Evolutionary conservation across 1,284 basidiomycete species (phyloP), one percentile per base, ranked within the genome.

Genomic region (Moniliophthora roreri): DNA sequence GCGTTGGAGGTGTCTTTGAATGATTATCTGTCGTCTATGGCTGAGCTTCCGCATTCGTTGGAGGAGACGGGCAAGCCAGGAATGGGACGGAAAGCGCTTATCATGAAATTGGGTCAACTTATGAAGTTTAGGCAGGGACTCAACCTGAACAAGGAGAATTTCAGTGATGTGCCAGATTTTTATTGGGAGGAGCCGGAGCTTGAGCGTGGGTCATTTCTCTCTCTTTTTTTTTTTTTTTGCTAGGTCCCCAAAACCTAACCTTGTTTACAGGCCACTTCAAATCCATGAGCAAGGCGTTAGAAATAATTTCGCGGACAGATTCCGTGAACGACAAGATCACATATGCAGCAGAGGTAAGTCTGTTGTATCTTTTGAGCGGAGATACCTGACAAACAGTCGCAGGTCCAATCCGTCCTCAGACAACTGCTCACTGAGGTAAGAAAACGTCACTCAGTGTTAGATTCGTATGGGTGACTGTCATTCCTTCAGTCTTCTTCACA

Each of bases 101-200:
- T 95, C 57, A 89, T 89, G 72, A 95, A 94, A 71, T 78, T 95
- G 2, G 93, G 93, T 9, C 84, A 91, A 65, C 75, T 96, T 52
- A 84, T 96, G 80, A 89, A 87, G 62, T 90, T 95, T 63, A 80
- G 93, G 44, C 93, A 95, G 73, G 87, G 89, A 2, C 75, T 95
- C 32, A 95, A 94, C 63, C 80, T 95, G 40, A 91, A 91, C 60
- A 80, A 90, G 49, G 91, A 94, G 62, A 94, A 93, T 57, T 89
- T 93, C 66, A 87, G 87, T 48, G 93, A 95, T 63, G 89, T 89
- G 0, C 93, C 93, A 0, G 87, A 94, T 70, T 87, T 95, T 54
- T 96, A 95, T 67, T 95, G 93, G 93, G 81, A 87, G 21, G 91
- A 95, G 66, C 91, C 93, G 1, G 89, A 88, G 59, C 77, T 96